A percentile compares a stretch with the other conserved stretches of the same genome.
Conservation (phyloP, 2,329 filamentous ascomycete genomes). For the Trichoderma koningii region DNA sequence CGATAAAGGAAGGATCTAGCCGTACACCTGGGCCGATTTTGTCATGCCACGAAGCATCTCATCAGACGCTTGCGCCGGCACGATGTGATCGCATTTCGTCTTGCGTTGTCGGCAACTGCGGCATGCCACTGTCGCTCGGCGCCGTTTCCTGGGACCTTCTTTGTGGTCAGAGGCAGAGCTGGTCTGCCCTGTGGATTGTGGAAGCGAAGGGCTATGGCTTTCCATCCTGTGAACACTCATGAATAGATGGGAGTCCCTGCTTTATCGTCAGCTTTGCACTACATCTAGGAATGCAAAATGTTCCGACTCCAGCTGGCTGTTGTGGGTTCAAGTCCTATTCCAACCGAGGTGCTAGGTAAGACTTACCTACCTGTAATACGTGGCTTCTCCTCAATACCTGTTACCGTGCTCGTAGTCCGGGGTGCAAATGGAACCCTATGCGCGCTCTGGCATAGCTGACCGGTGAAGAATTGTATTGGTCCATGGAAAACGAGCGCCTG, state of each 20-base stretch:
- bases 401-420: background rate
- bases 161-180: background rate
- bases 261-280: background rate
- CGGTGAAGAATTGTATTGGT: background rate
- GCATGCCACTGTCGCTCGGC: slow-evolving; percentile 20
- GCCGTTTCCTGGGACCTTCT: slow-evolving; percentile 17
- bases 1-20: background rate
- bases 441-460: too few relatives aligned
- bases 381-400: background rate
- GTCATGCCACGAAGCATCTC: slow-evolving; percentile 23
- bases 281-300: background rate
- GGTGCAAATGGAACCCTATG: background rate
- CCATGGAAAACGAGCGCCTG: background rate
- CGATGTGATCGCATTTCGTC: slow-evolving; percentile 25
- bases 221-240: background rate
- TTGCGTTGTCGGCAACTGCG: slow-evolving; percentile 21
- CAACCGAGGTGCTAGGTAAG: background rate
- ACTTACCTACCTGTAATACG: background rate
- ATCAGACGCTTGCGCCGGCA: slow-evolving; percentile 19
- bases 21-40: slow-evolving; percentile 14
- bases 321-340: background rate
- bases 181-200: background rate
- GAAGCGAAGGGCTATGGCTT: background rate
- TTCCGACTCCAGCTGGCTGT: background rate
- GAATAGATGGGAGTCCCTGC: background rate